Evolutionary conservation across 495 filamentous ascomycete genomes (phyloP).

Genomic region (Penicillium angulare): DNA sequence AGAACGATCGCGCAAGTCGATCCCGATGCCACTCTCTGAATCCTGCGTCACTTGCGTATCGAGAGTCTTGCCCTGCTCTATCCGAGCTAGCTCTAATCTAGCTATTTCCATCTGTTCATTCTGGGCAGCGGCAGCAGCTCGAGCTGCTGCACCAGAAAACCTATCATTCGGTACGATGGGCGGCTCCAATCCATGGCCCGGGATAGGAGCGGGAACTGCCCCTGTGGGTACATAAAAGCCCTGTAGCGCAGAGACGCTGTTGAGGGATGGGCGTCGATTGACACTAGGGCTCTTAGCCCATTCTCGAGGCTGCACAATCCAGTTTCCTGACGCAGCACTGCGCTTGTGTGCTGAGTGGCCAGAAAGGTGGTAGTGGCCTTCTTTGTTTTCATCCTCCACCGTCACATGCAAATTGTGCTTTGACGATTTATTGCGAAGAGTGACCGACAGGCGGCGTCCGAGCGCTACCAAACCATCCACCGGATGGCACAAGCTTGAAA

Average conservation of each 20-base stretch:
- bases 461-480: conserved; percentile 46
- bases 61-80: conserved; percentile 33
- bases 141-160: conserved; percentile 66
- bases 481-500: conserved; percentile 45
- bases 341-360: conserved; percentile 17
- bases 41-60: conserved; percentile 49
- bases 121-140: conserved; percentile 66
- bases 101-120: conserved; percentile 43
- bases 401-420: conserved; percentile 26
- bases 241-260: conserved; percentile 40
- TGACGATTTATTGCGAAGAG: conserved; percentile 42
- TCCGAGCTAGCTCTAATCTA: conserved; percentile 40
- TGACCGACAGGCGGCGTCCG: conserved; percentile 46
- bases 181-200: conserved; percentile 38
- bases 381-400: conserved; percentile 15
- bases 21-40: conserved; percentile 77
- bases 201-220: conserved; percentile 31
- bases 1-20: conserved; percentile 57
- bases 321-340: conserved; percentile 19
- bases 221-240: conserved; percentile 37
- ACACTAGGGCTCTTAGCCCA: conserved; percentile 32
- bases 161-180: conserved; percentile 39
- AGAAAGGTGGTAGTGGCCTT: conserved; percentile 11
- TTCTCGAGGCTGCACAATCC: conserved; percentile 18
- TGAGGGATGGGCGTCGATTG: conserved; percentile 40